phyloP scores from a whole-genome alignment of 306 rosid species.

The Comarum palustre region DNA sequence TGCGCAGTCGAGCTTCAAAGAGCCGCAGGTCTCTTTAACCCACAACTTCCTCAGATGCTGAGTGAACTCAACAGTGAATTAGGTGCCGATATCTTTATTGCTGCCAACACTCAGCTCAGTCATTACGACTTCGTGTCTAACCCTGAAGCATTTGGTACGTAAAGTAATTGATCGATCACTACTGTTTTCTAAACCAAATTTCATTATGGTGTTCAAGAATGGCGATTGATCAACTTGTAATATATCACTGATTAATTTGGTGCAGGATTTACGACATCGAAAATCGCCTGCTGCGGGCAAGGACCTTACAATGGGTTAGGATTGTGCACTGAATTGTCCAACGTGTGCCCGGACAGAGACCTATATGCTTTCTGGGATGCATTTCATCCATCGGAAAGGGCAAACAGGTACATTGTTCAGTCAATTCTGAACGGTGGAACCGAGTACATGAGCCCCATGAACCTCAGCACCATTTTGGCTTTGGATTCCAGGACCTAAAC shows the following conservation, averaged over 20 bases:
- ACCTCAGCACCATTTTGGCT: constrained; percentile 72
- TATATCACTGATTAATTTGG: neutral
- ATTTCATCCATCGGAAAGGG: constrained; percentile 69
- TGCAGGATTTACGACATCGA: constrained; percentile 62
- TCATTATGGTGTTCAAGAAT: neutral
- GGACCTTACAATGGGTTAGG: constrained; percentile 73
- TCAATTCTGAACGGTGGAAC: constrained; percentile 41
- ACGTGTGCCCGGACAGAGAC: constrained; percentile 58
- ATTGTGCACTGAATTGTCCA: constrained; percentile 55
- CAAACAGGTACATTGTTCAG: constrained; percentile 39
- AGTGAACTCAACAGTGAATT: constrained; percentile 40
- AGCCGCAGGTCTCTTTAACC: constrained; percentile 60
- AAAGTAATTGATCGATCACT: neutral
- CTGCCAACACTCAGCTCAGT: constrained; percentile 48
- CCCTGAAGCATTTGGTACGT: constrained; percentile 55
- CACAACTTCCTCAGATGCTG: constrained; percentile 54
- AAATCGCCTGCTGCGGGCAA: constrained; percentile 85
- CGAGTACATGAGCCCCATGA: constrained; percentile 75
- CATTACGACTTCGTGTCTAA: constrained; percentile 34
- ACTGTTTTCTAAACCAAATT: too few species aligned
- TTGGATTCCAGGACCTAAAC: constrained; percentile 43
- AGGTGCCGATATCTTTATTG: constrained; percentile 54
- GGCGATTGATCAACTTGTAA: neutral
- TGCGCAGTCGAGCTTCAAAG: constrained; percentile 53
- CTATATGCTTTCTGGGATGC: constrained; percentile 75